Conservation (phyloP, 208 protist species). For the Tritrichomonas foetus region DNA sequence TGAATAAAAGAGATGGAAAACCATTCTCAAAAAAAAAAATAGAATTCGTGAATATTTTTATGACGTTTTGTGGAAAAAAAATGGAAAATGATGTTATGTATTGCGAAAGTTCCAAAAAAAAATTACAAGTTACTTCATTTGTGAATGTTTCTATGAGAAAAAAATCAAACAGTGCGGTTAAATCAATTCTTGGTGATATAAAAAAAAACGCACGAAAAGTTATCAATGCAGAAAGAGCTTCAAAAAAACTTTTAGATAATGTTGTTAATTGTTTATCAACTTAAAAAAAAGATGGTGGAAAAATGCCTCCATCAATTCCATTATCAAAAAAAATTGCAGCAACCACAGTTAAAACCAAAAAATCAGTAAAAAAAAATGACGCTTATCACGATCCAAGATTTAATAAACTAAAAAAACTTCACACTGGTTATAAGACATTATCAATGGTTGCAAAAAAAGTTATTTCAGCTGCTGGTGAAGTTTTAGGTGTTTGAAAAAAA, state of each 20-base stretch:
- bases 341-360: neutral
- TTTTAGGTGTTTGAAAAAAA: neutral
- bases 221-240: neutral
- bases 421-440: neutral
- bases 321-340: neutral
- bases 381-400: neutral
- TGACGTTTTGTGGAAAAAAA: neutral
- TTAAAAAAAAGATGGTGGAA: neutral
- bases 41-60: neutral
- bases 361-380: neutral
- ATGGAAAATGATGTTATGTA: neutral
- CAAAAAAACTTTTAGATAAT: neutral
- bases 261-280: neutral
- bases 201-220: neutral
- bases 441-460: neutral
- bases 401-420: neutral
- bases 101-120: neutral
- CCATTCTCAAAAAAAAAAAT: conserved; percentile 1
- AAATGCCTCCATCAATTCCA: neutral
- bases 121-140: neutral
- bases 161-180: neutral
- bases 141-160: neutral
- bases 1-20: neutral
- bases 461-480: neutral
- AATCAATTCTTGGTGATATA: neutral